These are phyloP conservation scores for Kluyveromyces lactis DNA, from an alignment of 805 yeast genomes.

Conservation along the genomic window DNA sequence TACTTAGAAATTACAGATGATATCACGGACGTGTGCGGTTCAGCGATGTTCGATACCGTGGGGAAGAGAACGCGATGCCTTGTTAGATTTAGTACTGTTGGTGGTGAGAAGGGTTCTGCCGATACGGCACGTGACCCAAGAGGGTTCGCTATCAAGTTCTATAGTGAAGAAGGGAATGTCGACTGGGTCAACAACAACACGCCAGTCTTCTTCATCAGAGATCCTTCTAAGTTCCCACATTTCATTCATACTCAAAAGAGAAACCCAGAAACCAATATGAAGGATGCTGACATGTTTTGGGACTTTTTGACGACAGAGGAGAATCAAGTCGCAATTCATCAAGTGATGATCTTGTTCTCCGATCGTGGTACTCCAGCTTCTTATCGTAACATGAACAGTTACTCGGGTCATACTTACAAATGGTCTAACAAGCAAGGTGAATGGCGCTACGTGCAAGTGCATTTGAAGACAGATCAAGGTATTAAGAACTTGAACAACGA, in stretches of 20 bases:
- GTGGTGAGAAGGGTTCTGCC: conserved; percentile 60
- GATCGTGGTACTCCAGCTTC: conserved; percentile 56
- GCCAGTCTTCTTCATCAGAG: conserved; percentile 57
- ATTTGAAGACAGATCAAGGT: conserved; percentile 47
- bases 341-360: conserved; percentile 50
- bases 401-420: conserved; percentile 60
- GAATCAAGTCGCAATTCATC: conserved; percentile 74
- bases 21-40: conserved; percentile 60
- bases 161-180: conserved; percentile 59
- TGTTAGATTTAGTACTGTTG: conserved; percentile 68
- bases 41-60: conserved; percentile 60
- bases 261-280: conserved; percentile 61
- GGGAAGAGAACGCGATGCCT: conserved; percentile 74
- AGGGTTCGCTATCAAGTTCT: conserved; percentile 57
- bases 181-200: conserved; percentile 73
- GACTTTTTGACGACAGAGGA: conserved; percentile 54
- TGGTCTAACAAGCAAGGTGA: conserved; percentile 48
- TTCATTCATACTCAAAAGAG: conserved; percentile 67
- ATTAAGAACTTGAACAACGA: conserved; percentile 46
- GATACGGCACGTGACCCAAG: conserved; percentile 65
- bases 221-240: conserved; percentile 55
- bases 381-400: conserved; percentile 54
- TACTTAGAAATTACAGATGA: conserved; percentile 82
- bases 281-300: conserved; percentile 80
- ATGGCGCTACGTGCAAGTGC: conserved; percentile 51